phyloP scores from a whole-genome alignment of 2,329 filamentous ascomycete species.

The Sphaerulina populicola region DNA sequence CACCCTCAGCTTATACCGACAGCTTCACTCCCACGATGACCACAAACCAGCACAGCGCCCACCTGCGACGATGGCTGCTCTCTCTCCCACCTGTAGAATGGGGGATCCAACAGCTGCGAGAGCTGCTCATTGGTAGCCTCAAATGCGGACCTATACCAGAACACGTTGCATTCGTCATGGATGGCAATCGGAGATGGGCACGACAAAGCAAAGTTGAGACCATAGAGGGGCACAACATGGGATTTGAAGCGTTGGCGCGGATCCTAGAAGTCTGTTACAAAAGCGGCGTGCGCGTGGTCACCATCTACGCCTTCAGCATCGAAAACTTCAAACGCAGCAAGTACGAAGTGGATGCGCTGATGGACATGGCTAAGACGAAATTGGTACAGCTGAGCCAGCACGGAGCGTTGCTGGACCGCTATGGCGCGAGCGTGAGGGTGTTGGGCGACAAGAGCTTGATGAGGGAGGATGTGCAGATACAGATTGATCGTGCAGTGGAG shows the following conservation, averaged over 20 bases:
- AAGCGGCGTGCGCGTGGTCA: constrained; percentile 90
- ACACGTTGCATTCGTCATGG: constrained; percentile 99
- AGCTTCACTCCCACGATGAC: constrained; percentile 4
- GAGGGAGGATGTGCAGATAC: constrained; percentile 76
- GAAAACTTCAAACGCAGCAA: constrained; percentile 97
- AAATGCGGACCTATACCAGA: constrained; percentile 85
- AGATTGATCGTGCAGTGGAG: constrained; percentile 75
- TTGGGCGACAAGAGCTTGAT: constrained; percentile 78
- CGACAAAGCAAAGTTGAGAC: constrained; percentile 87
- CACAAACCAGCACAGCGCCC: constrained; percentile 44
- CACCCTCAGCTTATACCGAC: background rate
- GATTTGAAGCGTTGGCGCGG: constrained; percentile 89
- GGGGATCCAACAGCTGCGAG: constrained; percentile 67
- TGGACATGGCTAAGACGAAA: constrained; percentile 97
- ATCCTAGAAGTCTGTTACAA: constrained; percentile 98
- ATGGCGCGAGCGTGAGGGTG: constrained; percentile 78
- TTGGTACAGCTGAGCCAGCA: constrained; percentile 85
- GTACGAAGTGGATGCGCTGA: constrained; percentile 91
- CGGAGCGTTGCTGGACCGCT: constrained; percentile 83
- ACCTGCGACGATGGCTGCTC: constrained; percentile 65
- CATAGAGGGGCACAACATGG: constrained; percentile 88
- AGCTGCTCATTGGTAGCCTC: constrained; percentile 78
- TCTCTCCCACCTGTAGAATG: constrained; percentile 89
- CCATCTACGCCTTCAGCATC: constrained; percentile 96
- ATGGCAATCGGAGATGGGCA: constrained; percentile 91